These are phyloP conservation scores for Populus simonii DNA, from an alignment of 345 rosid species.

Conservation along the genomic window DNA sequence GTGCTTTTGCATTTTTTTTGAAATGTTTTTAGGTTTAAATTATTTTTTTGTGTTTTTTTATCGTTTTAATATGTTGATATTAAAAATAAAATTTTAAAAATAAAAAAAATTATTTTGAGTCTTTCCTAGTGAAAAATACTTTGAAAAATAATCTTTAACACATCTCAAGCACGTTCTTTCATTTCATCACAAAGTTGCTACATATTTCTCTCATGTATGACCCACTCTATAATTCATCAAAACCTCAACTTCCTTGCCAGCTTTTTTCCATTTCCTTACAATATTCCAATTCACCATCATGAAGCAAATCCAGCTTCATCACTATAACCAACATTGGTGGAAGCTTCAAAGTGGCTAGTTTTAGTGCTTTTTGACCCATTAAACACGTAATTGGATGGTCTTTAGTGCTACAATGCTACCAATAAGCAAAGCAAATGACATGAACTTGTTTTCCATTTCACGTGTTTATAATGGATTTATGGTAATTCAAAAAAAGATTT, in stretches of 20 bases:
- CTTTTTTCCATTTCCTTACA: conserved; percentile 4
- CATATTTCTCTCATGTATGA: neutral
- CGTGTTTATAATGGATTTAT: conserved; percentile 4
- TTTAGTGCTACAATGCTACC: neutral
- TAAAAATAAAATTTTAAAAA: too few relatives aligned
- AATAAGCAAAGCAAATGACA: neutral
- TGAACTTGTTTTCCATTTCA: conserved; percentile 5
- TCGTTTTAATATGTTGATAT: too few relatives aligned
- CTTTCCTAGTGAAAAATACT: too few relatives aligned
- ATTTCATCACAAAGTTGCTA: too few relatives aligned
- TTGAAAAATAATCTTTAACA: neutral
- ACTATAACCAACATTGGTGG: neutral
- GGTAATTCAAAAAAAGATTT: neutral
- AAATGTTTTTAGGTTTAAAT: too few relatives aligned
- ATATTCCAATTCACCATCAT: conserved; percentile 3
- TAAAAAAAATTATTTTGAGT: too few relatives aligned
- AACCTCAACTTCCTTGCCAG: neutral
- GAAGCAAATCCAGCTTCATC: conserved; percentile 7
- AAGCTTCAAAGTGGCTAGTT: neutral
- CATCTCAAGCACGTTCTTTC: neutral
- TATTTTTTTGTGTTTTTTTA: too few relatives aligned
- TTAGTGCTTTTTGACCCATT: neutral
- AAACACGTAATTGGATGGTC: conserved; percentile 12
- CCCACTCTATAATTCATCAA: neutral
- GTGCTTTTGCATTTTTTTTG: too few relatives aligned